Evolutionary conservation across 495 filamentous ascomycete genomes (phyloP).

Genomic region (Neurospora sublineolata): DNA sequence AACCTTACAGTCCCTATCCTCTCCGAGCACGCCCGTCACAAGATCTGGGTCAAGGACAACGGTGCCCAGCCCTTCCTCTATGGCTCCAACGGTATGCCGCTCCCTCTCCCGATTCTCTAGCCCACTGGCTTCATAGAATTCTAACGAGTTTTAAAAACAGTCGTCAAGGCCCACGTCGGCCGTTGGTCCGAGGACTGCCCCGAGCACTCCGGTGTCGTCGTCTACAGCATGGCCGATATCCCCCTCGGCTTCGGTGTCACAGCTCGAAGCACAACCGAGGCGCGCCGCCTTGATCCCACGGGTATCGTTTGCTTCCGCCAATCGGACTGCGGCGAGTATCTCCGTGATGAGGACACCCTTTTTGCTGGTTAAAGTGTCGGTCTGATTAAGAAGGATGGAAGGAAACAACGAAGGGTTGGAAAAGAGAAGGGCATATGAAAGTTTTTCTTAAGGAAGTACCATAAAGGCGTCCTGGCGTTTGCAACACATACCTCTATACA

Average conservation of each 20-base stretch:
- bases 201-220: constrained; percentile 63
- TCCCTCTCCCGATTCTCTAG: neutral
- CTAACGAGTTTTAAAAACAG: constrained; percentile 9
- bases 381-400: constrained; percentile 1
- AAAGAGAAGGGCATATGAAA: constrained; percentile 1
- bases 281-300: constrained; percentile 74
- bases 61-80: constrained; percentile 94
- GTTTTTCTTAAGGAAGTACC: constrained; percentile 6
- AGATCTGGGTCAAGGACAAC: constrained; percentile 91
- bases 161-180: constrained; percentile 86
- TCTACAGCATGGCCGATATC: constrained; percentile 66
- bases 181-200: constrained; percentile 80
- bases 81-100: constrained; percentile 28
- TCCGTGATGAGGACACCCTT: constrained; percentile 61
- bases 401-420: neutral
- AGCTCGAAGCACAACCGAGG: constrained; percentile 70
- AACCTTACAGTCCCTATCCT: constrained; percentile 53
- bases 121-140: neutral
- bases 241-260: constrained; percentile 65
- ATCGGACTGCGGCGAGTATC: constrained; percentile 82
- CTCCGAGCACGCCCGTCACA: constrained; percentile 78
- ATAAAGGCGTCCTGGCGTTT: constrained; percentile 17
- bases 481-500: neutral
- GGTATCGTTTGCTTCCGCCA: constrained; percentile 76
- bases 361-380: constrained; percentile 30